Evolutionary conservation across 768 basidiomycete genomes (phyloP).

Genomic region (Suillus placidus): DNA sequence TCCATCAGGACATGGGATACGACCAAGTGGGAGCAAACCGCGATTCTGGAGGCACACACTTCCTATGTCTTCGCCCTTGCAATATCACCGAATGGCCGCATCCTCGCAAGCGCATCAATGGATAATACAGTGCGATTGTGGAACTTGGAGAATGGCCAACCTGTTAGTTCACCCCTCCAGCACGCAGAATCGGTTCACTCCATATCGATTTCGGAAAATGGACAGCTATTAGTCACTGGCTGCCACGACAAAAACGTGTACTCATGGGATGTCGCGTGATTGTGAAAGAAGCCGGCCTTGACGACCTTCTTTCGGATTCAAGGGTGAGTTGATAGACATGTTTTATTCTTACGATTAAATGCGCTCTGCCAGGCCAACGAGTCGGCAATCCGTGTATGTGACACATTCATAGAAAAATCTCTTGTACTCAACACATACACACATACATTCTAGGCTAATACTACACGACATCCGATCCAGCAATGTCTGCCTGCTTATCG

Average conservation of each 20-base stretch:
- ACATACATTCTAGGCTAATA: neutral
- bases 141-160: neutral
- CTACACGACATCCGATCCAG: neutral
- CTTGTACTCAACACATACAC: neutral
- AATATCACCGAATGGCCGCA: neutral
- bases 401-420: neutral
- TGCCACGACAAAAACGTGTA: neutral
- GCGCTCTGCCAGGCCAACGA: neutral
- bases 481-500: neutral
- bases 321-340: neutral
- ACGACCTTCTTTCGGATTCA: neutral
- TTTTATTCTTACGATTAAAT: neutral
- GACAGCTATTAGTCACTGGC: neutral
- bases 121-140: conserved; percentile 11
- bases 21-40: neutral
- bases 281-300: neutral
- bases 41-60: neutral
- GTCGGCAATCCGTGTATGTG: neutral
- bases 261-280: neutral
- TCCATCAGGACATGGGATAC: neutral
- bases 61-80: conserved; percentile 11
- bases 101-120: conserved; percentile 11
- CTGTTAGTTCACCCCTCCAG: neutral
- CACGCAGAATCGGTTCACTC: neutral
- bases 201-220: neutral